These are phyloP conservation scores for Usnea hakonensis DNA, from an alignment of 495 filamentous ascomycete species.

Conservation along the genomic window DNA sequence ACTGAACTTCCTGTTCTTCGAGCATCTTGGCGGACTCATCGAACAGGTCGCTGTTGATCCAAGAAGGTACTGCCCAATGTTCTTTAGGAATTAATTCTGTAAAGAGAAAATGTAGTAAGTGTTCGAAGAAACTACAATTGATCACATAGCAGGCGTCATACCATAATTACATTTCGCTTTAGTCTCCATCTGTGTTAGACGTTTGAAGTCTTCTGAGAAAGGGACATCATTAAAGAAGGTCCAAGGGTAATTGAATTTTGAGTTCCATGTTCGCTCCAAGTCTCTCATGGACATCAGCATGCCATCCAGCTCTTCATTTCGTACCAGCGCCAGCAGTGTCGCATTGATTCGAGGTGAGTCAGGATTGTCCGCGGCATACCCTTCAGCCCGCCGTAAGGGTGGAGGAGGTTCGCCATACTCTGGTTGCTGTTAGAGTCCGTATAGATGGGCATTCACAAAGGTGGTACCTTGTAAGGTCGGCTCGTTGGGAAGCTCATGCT, in stretches of 20 bases:
- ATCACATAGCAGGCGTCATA: conserved; percentile 31
- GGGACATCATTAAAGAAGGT: conserved; percentile 97
- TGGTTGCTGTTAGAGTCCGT: conserved; percentile 32
- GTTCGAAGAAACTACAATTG: background rate
- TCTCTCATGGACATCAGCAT: conserved; percentile 84
- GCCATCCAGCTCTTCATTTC: conserved; percentile 78
- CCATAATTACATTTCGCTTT: conserved; percentile 81
- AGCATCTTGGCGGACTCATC: conserved; percentile 76
- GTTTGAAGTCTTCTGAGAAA: conserved; percentile 90
- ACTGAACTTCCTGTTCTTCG: conserved; percentile 79
- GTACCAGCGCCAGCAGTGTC: conserved; percentile 82
- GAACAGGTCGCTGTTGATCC: conserved; percentile 86
- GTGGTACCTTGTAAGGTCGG: conserved; percentile 74
- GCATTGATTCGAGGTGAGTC: conserved; percentile 82
- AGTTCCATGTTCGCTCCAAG: conserved; percentile 91
- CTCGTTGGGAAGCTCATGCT: conserved; percentile 56
- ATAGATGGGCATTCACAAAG: conserved; percentile 11
- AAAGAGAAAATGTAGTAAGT: conserved; percentile 1
- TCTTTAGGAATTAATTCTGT: conserved; percentile 80
- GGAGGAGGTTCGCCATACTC: conserved; percentile 77
- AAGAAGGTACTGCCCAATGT: conserved; percentile 86
- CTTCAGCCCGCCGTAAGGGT: conserved; percentile 58
- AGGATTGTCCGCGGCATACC: conserved; percentile 65
- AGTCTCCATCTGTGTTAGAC: conserved; percentile 62
- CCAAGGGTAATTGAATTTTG: conserved; percentile 99